Conservation (phyloP, 73 alveolate species). For the Tetrahymena thermophila region DNA sequence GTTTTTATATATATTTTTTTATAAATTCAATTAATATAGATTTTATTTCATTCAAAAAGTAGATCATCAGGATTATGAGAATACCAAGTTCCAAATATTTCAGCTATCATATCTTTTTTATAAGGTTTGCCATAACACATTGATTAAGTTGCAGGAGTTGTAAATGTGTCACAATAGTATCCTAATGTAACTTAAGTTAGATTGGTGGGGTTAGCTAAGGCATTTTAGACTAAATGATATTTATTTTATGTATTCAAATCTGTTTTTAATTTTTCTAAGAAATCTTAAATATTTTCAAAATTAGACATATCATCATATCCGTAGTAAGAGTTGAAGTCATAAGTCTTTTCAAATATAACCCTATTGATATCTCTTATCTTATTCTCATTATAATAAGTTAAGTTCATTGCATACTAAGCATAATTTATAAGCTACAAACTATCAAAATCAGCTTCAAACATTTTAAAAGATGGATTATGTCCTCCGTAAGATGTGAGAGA, state of each 20-base stretch:
- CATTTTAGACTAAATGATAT: neutral
- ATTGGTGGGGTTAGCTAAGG: neutral
- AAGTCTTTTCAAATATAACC: neutral
- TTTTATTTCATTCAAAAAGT: no score
- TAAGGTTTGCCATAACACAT: neutral
- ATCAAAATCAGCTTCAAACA: neutral
- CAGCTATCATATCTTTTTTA: no score
- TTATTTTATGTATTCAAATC: neutral
- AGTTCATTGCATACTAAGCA: neutral
- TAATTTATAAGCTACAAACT: neutral
- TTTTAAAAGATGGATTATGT: neutral
- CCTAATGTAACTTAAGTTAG: neutral
- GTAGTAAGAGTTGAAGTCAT: neutral
- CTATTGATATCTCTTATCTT: neutral
- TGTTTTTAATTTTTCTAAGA: neutral
- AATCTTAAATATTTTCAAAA: neutral
- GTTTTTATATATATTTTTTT: no score
- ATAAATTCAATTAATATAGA: no score
- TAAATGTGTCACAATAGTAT: neutral
- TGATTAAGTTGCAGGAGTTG: neutral
- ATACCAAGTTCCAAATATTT: neutral
- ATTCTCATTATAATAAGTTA: neutral
- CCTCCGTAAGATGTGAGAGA: neutral
- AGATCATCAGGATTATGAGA: neutral
- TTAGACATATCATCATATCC: neutral